A percentile compares a stretch with the other conserved stretches of the same genome.
phyloP scores from a whole-genome alignment of 2,329 filamentous ascomycete species.

The Chaetomium olivaceum region DNA sequence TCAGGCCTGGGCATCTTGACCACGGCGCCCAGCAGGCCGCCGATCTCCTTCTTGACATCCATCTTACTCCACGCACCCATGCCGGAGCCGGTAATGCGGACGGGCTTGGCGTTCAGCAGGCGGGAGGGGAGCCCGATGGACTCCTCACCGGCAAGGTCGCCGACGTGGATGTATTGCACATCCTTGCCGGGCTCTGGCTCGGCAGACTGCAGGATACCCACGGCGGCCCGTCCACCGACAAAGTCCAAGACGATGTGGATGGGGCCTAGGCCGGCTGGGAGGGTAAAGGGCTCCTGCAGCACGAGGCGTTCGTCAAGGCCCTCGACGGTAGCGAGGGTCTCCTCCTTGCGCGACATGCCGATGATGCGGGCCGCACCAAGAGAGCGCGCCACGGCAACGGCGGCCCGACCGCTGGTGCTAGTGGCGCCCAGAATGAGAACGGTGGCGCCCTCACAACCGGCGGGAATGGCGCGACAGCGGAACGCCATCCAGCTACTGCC shows the following conservation, averaged over 20 bases:
- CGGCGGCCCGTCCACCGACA: conserved; percentile 15
- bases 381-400: conserved; percentile 14
- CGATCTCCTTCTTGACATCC: conserved; percentile 21
- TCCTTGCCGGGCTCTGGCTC: conserved; percentile 16
- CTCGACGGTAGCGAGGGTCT: conserved; percentile 7
- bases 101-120: conserved; percentile 16
- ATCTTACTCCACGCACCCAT: conserved; percentile 21
- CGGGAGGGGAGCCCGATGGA: not conserved
- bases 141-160: conserved; percentile 21
- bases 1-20: conserved; percentile 11
- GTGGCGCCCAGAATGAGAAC: conserved; percentile 18
- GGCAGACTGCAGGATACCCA: conserved; percentile 9
- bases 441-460: conserved; percentile 15
- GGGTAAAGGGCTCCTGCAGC: conserved; percentile 11
- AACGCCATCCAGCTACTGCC: conserved; percentile 23
- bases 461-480: conserved; percentile 16
- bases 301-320: conserved; percentile 18
- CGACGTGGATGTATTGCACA: conserved; percentile 22
- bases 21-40: conserved; percentile 10
- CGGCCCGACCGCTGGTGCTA: conserved; percentile 19
- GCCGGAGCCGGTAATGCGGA: conserved; percentile 19
- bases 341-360: conserved; percentile 20
- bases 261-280: conserved; percentile 13
- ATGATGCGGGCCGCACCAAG: conserved; percentile 19
- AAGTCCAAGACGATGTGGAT: conserved; percentile 21